Base-by-base conservation (phyloP, 441 rosid species). In the Aleurites moluccanus region DNA sequence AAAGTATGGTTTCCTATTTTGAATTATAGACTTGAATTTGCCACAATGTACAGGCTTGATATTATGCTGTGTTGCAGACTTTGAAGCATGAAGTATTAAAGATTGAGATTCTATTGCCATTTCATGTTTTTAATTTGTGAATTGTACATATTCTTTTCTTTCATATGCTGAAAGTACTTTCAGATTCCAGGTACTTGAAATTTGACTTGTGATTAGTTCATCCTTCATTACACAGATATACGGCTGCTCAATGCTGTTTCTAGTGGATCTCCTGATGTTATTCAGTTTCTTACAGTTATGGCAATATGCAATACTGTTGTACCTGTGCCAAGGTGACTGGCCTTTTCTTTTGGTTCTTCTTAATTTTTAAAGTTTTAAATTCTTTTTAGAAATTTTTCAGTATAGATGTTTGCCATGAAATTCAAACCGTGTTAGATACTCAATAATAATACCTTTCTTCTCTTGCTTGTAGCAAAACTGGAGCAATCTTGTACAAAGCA, bases 271-370 rank as follows among this genome's bases (percentile, higher is more conserved):
- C 82, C 93, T 72, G 97, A 94, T 82, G 93, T 90, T 70, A 86
- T 89, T 67, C 89, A 80, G 74, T 96, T 91, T 87, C 95, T 96
- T 69, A 94, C 91, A 42, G 86, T 94, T 78, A 96, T 96, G 98
- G 97, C 98, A 49, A 85, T 92, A 72, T 94, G 99, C 71, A 96
- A 96, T 86, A 94, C 98, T 70, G 98, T 96, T 76, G 79, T 91
- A 76, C 98, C 99, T 77, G 86, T 88, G 71, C 87, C 84, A 71
- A 91, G 98, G 98, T 96, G 86, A 75, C 67, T 73, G 10, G 28
- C 45, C 21, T 20, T 76, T 63, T 63, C 15, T 64, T 15, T 50
- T 2, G 6, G 42, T 42, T 57, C 42, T 38, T 25, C 53, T 38
- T 25, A 13, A 16, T 64, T 40, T 38, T 52, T 13, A 27, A 33